Evolutionary conservation across 352 stramenopile species (phyloP).

Genomic region (Phytophthora sojae): DNA sequence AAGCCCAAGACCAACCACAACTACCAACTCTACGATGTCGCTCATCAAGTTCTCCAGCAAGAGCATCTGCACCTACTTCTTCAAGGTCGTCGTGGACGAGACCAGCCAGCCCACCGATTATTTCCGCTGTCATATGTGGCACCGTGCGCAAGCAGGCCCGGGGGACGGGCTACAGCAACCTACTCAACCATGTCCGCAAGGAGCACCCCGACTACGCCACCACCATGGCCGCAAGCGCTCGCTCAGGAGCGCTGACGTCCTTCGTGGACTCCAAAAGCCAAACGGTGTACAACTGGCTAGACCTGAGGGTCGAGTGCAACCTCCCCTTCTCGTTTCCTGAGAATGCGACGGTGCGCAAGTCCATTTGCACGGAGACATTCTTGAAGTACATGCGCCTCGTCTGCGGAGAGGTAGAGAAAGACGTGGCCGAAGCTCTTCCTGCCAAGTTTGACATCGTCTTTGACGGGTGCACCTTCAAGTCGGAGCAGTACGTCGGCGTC

Average conservation of each 20-base stretch:
- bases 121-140: too few species aligned
- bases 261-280: too few species aligned
- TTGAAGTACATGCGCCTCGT: constrained; percentile 8
- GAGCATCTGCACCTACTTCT: too few species aligned
- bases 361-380: constrained; percentile 5
- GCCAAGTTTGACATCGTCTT: constrained; percentile 2
- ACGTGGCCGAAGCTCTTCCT: not conserved
- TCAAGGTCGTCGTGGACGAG: constrained; percentile 3
- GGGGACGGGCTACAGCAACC: constrained; percentile 4
- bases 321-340: constrained; percentile 3
- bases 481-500: constrained; percentile 7
- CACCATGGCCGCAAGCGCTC: constrained; percentile 3
- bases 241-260: not conserved
- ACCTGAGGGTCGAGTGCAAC: not conserved
- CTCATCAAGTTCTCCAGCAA: too few species aligned
- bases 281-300: not conserved
- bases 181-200: constrained; percentile 8
- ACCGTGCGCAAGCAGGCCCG: constrained; percentile 2
- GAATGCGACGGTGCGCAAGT: constrained; percentile 1
- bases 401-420: too few species aligned
- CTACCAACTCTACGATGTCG: too few species aligned
- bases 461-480: constrained; percentile 13
- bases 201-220: not conserved
- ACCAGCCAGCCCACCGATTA: not conserved
- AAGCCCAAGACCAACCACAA: too few species aligned